phyloP scores from a whole-genome alignment of 768 basidiomycete species.

The Lactarius evosmus region DNA sequence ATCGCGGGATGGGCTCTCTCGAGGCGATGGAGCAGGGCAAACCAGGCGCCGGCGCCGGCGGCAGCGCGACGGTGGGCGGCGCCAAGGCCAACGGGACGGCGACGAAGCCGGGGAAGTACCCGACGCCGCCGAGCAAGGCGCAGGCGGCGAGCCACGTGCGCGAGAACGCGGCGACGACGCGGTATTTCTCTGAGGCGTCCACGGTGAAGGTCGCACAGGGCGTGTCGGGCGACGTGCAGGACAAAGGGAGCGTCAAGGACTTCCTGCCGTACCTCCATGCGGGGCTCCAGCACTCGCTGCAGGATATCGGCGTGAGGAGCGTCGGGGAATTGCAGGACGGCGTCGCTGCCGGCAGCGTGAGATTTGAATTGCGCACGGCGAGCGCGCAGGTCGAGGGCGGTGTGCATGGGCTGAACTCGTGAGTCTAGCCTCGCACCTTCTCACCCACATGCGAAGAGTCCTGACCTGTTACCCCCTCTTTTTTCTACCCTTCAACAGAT shows the following conservation, averaged over 20 bases:
- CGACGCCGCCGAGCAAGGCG: conserved; percentile 40
- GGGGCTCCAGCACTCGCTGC: conserved; percentile 89
- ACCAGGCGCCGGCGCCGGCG: conserved; percentile 30
- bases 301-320: conserved; percentile 82
- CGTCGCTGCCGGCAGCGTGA: conserved; percentile 61
- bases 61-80: conserved; percentile 28
- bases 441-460: background rate
- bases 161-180: conserved; percentile 93
- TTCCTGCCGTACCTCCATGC: conserved; percentile 84
- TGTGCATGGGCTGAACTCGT: conserved; percentile 94
- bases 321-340: conserved; percentile 63
- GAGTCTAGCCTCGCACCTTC: conserved; percentile 38
- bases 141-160: conserved; percentile 40
- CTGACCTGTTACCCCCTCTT: background rate
- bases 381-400: conserved; percentile 95
- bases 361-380: conserved; percentile 92
- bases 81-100: conserved; percentile 24
- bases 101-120: conserved; percentile 40
- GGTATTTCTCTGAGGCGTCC: conserved; percentile 93
- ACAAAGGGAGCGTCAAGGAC: conserved; percentile 92
- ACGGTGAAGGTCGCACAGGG: conserved; percentile 96
- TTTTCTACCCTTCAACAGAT: conserved; percentile 41
- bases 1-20: conserved; percentile 88
- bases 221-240: conserved; percentile 94
- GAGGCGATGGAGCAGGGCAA: conserved; percentile 89